Evolutionary conservation across 202 grass and related monocot species (phyloP).

Genomic region (Zoysia matrella): DNA sequence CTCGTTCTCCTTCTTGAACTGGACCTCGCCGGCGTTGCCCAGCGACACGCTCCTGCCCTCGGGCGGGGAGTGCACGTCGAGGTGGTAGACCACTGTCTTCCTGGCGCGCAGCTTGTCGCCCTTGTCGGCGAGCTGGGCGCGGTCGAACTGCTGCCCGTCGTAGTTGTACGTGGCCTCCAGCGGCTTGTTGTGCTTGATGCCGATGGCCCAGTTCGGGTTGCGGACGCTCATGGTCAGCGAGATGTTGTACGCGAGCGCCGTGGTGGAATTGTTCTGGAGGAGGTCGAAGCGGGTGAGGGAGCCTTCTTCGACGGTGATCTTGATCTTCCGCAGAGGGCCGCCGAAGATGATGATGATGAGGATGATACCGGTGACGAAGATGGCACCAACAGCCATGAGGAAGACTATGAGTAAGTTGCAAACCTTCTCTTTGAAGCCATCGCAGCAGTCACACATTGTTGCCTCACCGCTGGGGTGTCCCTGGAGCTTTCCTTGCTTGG

Average conservation of each 20-base stretch:
- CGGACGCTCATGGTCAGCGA: constrained; percentile 25
- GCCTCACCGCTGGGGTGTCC: too few species aligned
- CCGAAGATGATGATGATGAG: constrained; percentile 10
- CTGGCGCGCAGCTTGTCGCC: constrained; percentile 5
- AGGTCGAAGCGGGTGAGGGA: constrained; percentile 51
- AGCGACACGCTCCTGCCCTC: constrained; percentile 5
- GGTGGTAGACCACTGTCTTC: constrained; percentile 34
- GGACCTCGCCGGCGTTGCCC: constrained; percentile 19
- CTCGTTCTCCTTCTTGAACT: constrained; percentile 46
- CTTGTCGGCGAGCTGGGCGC: not conserved
- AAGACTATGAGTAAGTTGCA: not conserved
- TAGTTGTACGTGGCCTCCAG: constrained; percentile 42
- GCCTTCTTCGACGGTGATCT: constrained; percentile 24
- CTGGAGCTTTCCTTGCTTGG: too few species aligned
- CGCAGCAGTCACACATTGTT: too few species aligned
- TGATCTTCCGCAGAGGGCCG: not conserved
- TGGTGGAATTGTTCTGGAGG: not conserved
- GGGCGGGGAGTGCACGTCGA: not conserved
- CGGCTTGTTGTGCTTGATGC: constrained; percentile 23
- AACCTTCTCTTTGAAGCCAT: too few species aligned
- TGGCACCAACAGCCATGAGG: not conserved
- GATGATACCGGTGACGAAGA: not conserved
- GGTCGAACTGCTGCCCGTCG: too few species aligned
- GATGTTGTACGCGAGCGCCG: constrained; percentile 51
- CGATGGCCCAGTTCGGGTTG: constrained; percentile 50